Evolutionary conservation across 1,139 yeast genomes (phyloP), one percentile per base, ranked within the genome.

Genomic region (Torulaspora pretoriensis): DNA sequence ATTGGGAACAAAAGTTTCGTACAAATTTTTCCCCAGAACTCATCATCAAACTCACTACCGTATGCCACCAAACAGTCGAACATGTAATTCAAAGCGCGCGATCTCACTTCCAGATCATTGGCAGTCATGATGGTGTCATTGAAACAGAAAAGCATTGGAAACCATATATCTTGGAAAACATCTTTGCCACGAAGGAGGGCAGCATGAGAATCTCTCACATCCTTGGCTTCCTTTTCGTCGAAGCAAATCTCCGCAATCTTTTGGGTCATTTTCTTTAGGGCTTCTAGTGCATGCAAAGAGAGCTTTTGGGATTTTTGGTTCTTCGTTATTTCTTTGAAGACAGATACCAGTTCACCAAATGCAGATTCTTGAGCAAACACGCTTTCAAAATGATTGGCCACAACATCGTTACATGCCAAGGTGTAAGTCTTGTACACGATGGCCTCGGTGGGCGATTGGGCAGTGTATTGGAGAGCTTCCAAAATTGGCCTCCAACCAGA

Each of bases 401-500:
- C 79, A 34, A 89, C 80, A 65, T 76, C 73, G 29, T 53, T 50
- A 50, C 75, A 78, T 1, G 83, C 80, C 67, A 84, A 72, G 35
- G 77, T 75, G 62, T 75, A 83, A 0, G 89, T 78, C 51, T 79
- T 80, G 43, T 69, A 63, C 1, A 86, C 92, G 51, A 85, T 70
- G 2, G 72, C 62, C 52, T 81, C 89, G 39, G 71, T 55, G 2
- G 55, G 43, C 27, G 68, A 68, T 23, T 53, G 51, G 4, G 72
- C 69, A 24, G 71, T 63, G 43, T 55, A 65, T 46, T 63, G 64
- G 54, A 90, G 78, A 1, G 89, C 88, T 19, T 81, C 83, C 59
- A 92, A 81, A 49, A 94, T 83, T 0, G 97, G 82, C 50, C 79
- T 80, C 99, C 99, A 94, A 34, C 99, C 99, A 26, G 97, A 89